Evolutionary conservation across 495 filamentous ascomycete genomes (phyloP).

Genomic region (Corynascus novoguineensis): DNA sequence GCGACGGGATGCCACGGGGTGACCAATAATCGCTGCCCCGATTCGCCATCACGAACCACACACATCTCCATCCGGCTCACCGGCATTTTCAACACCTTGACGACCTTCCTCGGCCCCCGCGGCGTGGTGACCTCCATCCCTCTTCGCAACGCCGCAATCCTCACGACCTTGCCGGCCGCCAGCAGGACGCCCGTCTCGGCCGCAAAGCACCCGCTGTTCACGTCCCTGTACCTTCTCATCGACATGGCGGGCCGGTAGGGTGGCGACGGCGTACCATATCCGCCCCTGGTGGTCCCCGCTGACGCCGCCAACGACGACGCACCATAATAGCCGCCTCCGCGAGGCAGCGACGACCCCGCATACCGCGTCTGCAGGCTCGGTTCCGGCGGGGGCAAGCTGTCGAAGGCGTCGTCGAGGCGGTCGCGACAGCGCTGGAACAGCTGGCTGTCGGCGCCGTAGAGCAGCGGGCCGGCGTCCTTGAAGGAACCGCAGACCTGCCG

Average conservation of each 20-base stretch:
- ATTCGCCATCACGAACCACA: conserved; percentile 3
- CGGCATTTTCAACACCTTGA: conserved; percentile 33
- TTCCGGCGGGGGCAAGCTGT: conserved; percentile 35
- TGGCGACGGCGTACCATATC: no score
- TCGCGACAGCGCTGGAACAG: conserved; percentile 38
- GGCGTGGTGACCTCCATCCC: conserved; percentile 39
- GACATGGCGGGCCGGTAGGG: not conserved
- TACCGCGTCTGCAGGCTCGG: conserved; percentile 18
- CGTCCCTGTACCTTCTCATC: conserved; percentile 31
- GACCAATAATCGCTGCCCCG: conserved; percentile 18
- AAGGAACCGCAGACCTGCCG: conserved; percentile 45
- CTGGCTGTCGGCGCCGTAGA: conserved; percentile 33
- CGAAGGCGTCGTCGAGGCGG: conserved; percentile 34
- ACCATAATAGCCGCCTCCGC: not conserved
- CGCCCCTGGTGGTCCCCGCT: no score
- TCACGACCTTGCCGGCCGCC: conserved; percentile 14
- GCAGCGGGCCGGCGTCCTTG: conserved; percentile 43
- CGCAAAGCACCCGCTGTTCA: conserved; percentile 35
- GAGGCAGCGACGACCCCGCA: not conserved
- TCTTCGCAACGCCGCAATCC: conserved; percentile 23
- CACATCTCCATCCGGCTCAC: conserved; percentile 22
- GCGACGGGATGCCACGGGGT: conserved; percentile 43
- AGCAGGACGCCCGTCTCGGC: conserved; percentile 30
- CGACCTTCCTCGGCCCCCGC: conserved; percentile 29
- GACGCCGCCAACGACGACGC: not conserved